Conservation (phyloP, 2,329 filamentous ascomycete genomes). For the Arthroderma sp. region DNA sequence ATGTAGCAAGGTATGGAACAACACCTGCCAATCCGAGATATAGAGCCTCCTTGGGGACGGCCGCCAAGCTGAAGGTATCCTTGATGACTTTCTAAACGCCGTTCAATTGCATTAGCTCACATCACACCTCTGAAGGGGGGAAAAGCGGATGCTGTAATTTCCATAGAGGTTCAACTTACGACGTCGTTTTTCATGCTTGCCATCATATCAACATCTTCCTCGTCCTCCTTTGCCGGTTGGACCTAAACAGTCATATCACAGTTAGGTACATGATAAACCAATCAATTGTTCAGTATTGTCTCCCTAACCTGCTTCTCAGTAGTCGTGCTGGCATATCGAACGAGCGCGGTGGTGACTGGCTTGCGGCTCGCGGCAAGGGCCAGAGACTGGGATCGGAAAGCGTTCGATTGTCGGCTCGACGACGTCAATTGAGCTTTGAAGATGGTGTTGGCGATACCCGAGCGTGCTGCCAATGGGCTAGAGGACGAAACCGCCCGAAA, state of each 20-base stretch:
- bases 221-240: conserved; percentile 10
- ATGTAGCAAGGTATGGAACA: conserved; percentile 74
- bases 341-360: conserved; percentile 34
- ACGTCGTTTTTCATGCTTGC: conserved; percentile 42
- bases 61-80: conserved; percentile 52
- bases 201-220: conserved; percentile 37
- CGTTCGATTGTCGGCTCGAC: conserved; percentile 25
- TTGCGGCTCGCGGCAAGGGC: conserved; percentile 29
- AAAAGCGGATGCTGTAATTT: not conserved
- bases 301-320: too few species aligned
- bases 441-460: conserved; percentile 26
- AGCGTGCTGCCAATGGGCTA: conserved; percentile 31
- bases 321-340: conserved; percentile 33
- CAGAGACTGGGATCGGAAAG: conserved; percentile 24
- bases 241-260: conserved; percentile 26
- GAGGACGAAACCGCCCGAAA: conserved; percentile 31
- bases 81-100: conserved; percentile 46
- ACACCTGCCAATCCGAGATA: conserved; percentile 63
- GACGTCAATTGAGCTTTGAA: conserved; percentile 34
- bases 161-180: conserved; percentile 32
- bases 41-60: conserved; percentile 55
- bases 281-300: too few species aligned
- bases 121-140: too few species aligned
- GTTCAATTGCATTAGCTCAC: too few species aligned
- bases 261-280: too few species aligned